Base-by-base conservation (phyloP, 805 yeast species). In the Torulaspora indica region DNA sequence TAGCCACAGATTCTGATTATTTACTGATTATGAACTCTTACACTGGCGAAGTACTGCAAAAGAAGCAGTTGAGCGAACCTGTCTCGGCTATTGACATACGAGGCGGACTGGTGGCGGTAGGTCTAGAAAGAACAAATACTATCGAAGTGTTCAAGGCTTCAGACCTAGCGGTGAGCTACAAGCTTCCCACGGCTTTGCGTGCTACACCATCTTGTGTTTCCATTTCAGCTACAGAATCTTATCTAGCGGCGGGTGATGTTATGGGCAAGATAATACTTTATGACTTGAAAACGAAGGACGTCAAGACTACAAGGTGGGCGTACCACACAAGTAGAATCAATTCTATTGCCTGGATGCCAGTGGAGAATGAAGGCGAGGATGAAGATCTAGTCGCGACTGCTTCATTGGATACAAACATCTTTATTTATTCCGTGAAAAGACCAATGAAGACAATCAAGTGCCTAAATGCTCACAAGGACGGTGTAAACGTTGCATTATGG, bases 271-370 rank as follows among this genome's bases (percentile, higher is more conserved):
- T 89, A 52, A 67, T 82, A n/a, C 71, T 90, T 29, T 88, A 78
- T 65, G 74, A 78, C 51, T 61, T 79, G 5, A 63, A 61, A 2
- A 80, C 79, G 31, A 76, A 70, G 40, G 53, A 74, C 2, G 68
- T 86, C 6, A 74, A 81, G 29, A 88, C 98, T 2, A 79, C 95
- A 0, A 78, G 97, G 61, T 93, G 99, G 99, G 82, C 95, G 0
- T 91, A 87, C 79, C 97, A 93, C 63, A 85, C 90, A 2, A 82
- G 95, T 45, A 80, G 77, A 43, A 83, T 93, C 50, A 79, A 78
- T 46, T 76, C 81, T 24, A 85, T 93, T 38, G 65, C 79, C 18
- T 93, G 98, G 98, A 76, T 47, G 45, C 62, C 65, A 7, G 23
- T 8, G 13, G 45, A 29, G 5, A 35, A 17, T 15, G 48, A 34